Conservation (phyloP, 2,329 filamentous ascomycete species). For the Xylariaceae sp. region DNA sequence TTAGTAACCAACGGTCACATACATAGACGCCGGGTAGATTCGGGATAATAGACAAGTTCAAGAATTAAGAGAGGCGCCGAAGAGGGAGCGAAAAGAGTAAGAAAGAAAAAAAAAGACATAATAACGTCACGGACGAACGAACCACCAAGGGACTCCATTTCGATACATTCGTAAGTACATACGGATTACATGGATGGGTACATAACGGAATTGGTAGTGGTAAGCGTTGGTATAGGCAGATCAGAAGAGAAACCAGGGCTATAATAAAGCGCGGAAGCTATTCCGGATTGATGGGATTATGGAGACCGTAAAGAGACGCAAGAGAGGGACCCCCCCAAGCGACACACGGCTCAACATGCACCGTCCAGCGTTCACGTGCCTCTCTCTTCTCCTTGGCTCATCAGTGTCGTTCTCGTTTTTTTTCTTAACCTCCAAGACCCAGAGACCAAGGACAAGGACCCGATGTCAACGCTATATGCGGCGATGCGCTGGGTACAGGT, state of each 20-base stretch:
- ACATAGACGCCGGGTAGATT: background rate
- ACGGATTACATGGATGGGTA: too few species aligned
- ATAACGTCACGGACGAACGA: background rate
- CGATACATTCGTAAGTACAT: too few species aligned
- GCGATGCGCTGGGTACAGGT: background rate
- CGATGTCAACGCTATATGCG: background rate
- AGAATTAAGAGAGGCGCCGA: background rate
- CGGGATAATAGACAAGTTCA: background rate
- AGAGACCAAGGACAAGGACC: background rate
- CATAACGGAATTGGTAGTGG: too few species aligned
- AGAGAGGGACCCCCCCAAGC: too few species aligned
- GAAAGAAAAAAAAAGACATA: background rate
- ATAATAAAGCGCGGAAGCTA: too few species aligned
- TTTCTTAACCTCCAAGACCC: background rate
- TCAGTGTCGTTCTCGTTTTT: too few species aligned
- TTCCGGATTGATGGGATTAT: background rate
- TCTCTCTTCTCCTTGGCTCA: too few species aligned
- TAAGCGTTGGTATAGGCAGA: too few species aligned
- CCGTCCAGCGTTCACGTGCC: background rate
- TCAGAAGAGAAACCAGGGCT: too few species aligned
- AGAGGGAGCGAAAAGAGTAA: background rate
- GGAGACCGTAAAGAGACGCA: background rate
- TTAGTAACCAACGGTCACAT: background rate
- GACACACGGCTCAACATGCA: background rate
- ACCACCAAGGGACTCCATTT: too few species aligned